phyloP scores from a whole-genome alignment of 495 filamentous ascomycete species.

The Penicillium verhagenii region DNA sequence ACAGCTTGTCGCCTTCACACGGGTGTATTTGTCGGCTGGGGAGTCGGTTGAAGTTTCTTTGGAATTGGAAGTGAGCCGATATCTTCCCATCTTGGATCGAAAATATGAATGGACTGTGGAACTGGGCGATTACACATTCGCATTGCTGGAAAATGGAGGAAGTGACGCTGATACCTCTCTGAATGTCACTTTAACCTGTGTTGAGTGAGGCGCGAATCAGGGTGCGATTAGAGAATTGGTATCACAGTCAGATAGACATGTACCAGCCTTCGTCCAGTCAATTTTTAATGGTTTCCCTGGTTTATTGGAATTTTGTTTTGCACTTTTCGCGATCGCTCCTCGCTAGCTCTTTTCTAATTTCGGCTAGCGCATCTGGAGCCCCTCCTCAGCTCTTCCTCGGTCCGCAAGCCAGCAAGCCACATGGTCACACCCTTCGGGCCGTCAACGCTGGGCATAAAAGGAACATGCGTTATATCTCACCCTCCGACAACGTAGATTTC shows the following conservation, averaged over 20 bases:
- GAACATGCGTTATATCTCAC: too few species aligned
- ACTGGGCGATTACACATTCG: conserved; percentile 41
- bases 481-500: neutral
- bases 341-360: neutral
- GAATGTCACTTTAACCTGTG: conserved; percentile 37
- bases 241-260: too few species aligned
- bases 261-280: too few species aligned
- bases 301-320: too few species aligned
- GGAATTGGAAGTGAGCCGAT: conserved; percentile 23
- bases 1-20: conserved; percentile 40
- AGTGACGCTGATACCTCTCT: conserved; percentile 17
- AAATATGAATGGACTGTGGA: conserved; percentile 40
- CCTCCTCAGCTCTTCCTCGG: neutral
- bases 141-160: conserved; percentile 37
- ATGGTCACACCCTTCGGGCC: neutral
- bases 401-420: neutral
- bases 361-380: neutral
- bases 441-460: neutral
- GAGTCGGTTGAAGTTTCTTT: conserved; percentile 17
- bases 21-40: conserved; percentile 31
- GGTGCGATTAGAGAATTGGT: too few species aligned
- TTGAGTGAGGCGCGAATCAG: neutral
- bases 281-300: too few species aligned
- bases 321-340: neutral
- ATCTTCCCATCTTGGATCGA: conserved; percentile 38